phyloP scores from a whole-genome alignment of 139 green algal species.

The Yamagishiella unicocca region DNA sequence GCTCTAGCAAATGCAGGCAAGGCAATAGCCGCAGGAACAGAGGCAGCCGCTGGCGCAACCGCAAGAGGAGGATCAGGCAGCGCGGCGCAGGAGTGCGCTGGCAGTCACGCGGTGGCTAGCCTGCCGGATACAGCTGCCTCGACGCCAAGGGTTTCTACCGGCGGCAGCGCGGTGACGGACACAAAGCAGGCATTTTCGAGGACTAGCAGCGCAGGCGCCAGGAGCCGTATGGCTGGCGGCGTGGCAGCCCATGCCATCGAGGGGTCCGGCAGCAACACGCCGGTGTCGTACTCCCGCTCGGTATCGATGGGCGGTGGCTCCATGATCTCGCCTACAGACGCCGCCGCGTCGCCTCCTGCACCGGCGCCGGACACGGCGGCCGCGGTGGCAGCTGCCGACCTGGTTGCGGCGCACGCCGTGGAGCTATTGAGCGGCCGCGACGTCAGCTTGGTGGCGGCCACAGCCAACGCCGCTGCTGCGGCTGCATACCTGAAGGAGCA shows the following conservation, averaged over 20 bases:
- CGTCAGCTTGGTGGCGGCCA: background rate
- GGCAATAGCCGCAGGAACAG: too few species aligned
- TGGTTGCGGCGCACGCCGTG: background rate
- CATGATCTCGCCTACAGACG: background rate
- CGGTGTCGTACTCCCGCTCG: background rate
- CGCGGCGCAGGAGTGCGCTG: too few species aligned
- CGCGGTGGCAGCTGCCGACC: background rate
- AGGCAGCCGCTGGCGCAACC: too few species aligned
- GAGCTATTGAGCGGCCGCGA: background rate
- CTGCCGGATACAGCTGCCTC: too few species aligned
- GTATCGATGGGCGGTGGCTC: background rate
- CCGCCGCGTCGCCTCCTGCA: background rate
- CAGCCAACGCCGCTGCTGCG: background rate
- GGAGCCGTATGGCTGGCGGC: too few species aligned
- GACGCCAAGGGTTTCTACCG: too few species aligned
- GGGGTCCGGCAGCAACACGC: background rate
- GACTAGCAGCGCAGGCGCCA: too few species aligned
- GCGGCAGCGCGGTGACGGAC: too few species aligned
- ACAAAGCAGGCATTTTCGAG: too few species aligned
- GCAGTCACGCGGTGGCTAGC: too few species aligned
- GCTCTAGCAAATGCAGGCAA: background rate
- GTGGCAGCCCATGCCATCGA: background rate
- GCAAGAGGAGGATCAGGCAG: too few species aligned
- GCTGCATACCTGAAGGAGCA: slow-evolving; percentile 13
- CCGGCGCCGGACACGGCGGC: background rate